Percentiles rank a stretch among this genome's conserved stretches.
phyloP scores from a whole-genome alignment of 148 eudicot genomes.

The Camellia japonica region DNA sequence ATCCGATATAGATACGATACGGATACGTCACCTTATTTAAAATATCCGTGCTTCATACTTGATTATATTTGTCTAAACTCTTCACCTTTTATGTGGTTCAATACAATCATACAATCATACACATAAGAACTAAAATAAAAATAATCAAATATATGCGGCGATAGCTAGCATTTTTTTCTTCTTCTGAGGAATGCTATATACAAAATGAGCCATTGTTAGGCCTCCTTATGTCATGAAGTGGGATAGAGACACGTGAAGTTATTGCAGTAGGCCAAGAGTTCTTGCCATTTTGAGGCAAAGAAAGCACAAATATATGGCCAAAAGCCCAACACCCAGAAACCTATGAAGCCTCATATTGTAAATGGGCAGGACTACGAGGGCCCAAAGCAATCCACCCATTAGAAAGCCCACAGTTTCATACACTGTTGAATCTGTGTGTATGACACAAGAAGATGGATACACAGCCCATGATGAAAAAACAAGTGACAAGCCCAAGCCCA shows the following conservation, averaged over 20 bases:
- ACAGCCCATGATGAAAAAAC: constrained; percentile 12
- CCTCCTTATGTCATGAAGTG: neutral
- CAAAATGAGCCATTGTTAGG: no score
- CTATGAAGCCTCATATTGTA: constrained; percentile 22
- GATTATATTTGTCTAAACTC: no score
- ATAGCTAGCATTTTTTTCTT: no score
- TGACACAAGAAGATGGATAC: constrained; percentile 10
- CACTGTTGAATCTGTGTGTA: constrained; percentile 16
- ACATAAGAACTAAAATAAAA: no score
- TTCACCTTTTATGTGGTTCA: no score
- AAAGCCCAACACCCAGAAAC: constrained; percentile 22
- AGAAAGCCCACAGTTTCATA: constrained; percentile 26
- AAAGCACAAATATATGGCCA: constrained; percentile 28
- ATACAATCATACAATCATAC: no score
- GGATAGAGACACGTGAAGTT: neutral
- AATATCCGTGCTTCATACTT: no score
- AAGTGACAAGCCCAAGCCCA: constrained; percentile 27
- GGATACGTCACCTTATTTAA: no score
- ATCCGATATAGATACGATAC: no score
- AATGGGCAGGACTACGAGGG: constrained; percentile 22
- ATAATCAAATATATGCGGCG: no score
- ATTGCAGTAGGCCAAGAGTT: constrained; percentile 16
- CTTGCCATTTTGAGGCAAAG: constrained; percentile 16
- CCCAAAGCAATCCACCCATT: constrained; percentile 25
- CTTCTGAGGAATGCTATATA: no score